Percentiles rank a stretch among this genome's conserved stretches.
phyloP scores from a whole-genome alignment of 495 filamentous ascomycete genomes.

The Podospora bellae-mahoneyi region DNA sequence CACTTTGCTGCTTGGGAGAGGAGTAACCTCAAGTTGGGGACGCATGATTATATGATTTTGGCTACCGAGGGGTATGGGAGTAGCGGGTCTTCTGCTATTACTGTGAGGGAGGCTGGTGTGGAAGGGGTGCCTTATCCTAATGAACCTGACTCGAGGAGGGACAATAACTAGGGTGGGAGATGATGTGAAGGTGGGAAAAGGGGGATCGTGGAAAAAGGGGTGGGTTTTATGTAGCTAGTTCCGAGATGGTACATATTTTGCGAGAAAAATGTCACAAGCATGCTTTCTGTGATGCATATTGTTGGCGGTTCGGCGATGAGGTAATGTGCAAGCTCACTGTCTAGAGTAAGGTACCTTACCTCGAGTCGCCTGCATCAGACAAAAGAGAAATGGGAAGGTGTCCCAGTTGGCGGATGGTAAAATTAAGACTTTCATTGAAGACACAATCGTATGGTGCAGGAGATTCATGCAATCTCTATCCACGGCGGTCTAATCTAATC shows the following conservation, averaged over 20 bases:
- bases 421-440: too few species aligned
- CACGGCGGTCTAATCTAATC: too few species aligned
- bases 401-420: too few species aligned
- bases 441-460: too few species aligned
- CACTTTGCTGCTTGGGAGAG: constrained; percentile 58
- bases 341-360: too few species aligned
- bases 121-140: constrained; percentile 21
- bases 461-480: too few species aligned
- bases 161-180: constrained; percentile 17
- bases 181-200: not conserved
- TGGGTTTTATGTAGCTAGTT: not conserved
- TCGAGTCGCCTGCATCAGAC: too few species aligned
- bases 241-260: not conserved
- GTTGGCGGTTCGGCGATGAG: not conserved
- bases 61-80: constrained; percentile 52
- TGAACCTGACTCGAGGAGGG: constrained; percentile 23
- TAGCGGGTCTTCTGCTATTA: constrained; percentile 15
- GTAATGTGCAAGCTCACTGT: too few species aligned
- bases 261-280: not conserved
- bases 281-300: not conserved
- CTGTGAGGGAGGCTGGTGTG: constrained; percentile 22
- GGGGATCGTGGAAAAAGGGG: not conserved
- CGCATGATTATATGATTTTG: constrained; percentile 54
- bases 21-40: constrained; percentile 48
- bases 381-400: too few species aligned